Evolutionary conservation across 2,329 filamentous ascomycete species (phyloP), one percentile per base, ranked within the genome.

Genomic region (Colletotrichum sp.): DNA sequence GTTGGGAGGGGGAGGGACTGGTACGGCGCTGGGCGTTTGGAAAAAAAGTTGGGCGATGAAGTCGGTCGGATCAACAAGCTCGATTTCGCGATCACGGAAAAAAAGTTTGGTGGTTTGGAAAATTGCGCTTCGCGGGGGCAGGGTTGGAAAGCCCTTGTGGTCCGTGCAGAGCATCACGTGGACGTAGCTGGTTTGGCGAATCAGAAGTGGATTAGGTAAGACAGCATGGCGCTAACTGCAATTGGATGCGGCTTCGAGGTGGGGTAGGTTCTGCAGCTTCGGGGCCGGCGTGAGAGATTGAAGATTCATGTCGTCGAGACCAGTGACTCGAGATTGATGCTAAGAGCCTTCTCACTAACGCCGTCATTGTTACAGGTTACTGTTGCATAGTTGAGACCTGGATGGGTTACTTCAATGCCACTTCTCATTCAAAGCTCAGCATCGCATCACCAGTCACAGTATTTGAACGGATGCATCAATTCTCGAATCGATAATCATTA

Each of bases 1-100:
- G 67, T 75, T 77, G 77, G 71, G 71, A 68, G 79, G 72, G 74
- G 77, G 72, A 32, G 49, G 21, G 67, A 79, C 82, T 71, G 81
- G 79, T 80, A 81, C 57, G 76, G 71, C 72, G 68, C 59, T 77
- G 67, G 76, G 76, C 76, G 76, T 36, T 72, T 72, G 72, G 64
- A 59, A 49, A 74, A n/a, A n/a, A 52, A n/a, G 9, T 81, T 74
- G 79, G 78, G 77, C 81, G 81, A 83, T 78, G 72, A 72, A 70
- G 78, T 77, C 74, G 68, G n/a, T 26, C 30, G 32, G 44, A 36
- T 8, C 18, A 26, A 7, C 32, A 49, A n/a, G 3, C 13, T 26
- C 4, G 21, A 24, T 55, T 65, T 76, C 76, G 65, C 72, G 79
- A 73, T 79, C 44, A 78, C 80, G 80, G 9, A 6, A n/a, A 49